phyloP scores from a whole-genome alignment of 805 yeast genomes.

The Ogataea corticis region DNA sequence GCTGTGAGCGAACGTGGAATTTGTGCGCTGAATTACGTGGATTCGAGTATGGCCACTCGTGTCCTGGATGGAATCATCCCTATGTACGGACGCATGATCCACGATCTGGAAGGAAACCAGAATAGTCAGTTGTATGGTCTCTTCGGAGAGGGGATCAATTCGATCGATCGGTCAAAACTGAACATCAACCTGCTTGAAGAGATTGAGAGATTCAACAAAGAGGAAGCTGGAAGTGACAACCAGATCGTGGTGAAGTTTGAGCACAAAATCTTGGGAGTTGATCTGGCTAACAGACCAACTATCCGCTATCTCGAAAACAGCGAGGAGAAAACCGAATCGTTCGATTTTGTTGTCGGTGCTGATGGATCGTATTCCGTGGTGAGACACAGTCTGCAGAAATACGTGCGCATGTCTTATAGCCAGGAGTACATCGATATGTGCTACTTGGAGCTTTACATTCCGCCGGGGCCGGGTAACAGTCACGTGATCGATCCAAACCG shows the following conservation, averaged over 20 bases:
- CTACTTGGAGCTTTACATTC: constrained; percentile 78
- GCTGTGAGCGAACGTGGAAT: constrained; percentile 90
- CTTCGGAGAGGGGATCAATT: constrained; percentile 79
- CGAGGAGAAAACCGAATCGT: constrained; percentile 18
- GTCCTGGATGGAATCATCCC: constrained; percentile 69
- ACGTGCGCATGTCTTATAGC: constrained; percentile 62
- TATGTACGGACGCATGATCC: constrained; percentile 90
- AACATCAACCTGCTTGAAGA: constrained; percentile 69
- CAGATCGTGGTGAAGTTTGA: constrained; percentile 50
- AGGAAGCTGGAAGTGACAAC: background rate
- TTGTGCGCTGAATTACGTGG: constrained; percentile 63
- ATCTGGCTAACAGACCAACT: constrained; percentile 27
- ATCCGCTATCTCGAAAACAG: constrained; percentile 10
- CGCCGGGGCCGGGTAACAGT: constrained; percentile 46
- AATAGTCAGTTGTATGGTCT: constrained; percentile 76
- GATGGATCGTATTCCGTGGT: constrained; percentile 84
- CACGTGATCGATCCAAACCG: constrained; percentile 70
- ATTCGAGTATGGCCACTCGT: constrained; percentile 53
- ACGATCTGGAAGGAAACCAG: constrained; percentile 61
- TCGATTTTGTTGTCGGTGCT: constrained; percentile 73
- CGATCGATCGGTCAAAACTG: constrained; percentile 74
- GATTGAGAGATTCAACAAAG: constrained; percentile 44
- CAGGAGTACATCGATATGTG: constrained; percentile 84
- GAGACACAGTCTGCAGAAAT: constrained; percentile 66
- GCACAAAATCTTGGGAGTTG: constrained; percentile 52